phyloP scores from a whole-genome alignment of 306 rosid genomes.

The Albizia julibrissin region DNA sequence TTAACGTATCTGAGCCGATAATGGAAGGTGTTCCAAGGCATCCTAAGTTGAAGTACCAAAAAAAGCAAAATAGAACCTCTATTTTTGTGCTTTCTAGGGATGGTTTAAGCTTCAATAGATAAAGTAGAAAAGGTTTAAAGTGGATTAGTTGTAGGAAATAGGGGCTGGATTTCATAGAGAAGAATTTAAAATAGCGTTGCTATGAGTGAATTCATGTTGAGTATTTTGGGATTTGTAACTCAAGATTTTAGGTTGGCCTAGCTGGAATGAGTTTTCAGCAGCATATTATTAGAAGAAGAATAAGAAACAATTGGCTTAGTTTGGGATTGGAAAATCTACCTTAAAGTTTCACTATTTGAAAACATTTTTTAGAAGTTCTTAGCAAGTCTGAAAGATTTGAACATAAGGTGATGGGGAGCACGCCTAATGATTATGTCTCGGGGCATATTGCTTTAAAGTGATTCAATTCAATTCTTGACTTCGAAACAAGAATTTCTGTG shows the following conservation, averaged over 20 bases:
- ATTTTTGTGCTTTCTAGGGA: background rate
- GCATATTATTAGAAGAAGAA: background rate
- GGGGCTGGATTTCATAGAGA: background rate
- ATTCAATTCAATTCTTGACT: constrained; percentile 46
- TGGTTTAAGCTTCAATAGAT: background rate
- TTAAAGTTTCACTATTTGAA: background rate
- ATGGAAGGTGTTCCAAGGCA: background rate
- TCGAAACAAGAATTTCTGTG: constrained; percentile 46
- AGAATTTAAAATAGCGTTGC: background rate
- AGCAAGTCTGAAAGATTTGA: constrained; percentile 24
- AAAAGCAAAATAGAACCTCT: background rate
- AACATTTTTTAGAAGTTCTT: background rate
- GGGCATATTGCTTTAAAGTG: constrained; percentile 54
- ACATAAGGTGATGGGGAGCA: constrained; percentile 56
- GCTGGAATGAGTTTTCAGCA: background rate
- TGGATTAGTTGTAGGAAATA: background rate
- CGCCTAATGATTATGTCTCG: constrained; percentile 78
- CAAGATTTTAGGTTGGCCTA: background rate
- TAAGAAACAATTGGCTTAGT: background rate
- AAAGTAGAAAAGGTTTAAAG: background rate
- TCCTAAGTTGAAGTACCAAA: background rate
- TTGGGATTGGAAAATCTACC: background rate
- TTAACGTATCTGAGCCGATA: constrained; percentile 2
- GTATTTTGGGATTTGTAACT: constrained; percentile 5
- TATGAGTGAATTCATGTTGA: background rate